phyloP scores from a whole-genome alignment of 306 rosid species.

The Sicyos baderoa region DNA sequence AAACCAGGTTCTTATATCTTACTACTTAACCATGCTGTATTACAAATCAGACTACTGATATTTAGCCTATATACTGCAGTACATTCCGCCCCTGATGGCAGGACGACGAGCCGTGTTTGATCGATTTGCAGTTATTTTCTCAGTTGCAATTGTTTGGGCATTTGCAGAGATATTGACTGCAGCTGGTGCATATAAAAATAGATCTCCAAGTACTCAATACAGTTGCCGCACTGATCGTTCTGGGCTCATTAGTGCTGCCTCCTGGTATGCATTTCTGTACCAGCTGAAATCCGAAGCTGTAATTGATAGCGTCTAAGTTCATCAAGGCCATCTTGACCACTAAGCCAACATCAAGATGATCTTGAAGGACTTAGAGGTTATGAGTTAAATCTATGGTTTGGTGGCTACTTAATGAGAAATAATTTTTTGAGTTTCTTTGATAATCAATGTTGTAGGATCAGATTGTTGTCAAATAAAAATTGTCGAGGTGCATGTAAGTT shows the following conservation, averaged over 20 bases:
- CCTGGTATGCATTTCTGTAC: slow-evolving; percentile 50
- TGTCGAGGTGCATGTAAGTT: too few species aligned
- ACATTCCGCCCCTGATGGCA: slow-evolving; percentile 38
- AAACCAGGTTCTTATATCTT: neutral
- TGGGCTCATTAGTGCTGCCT: slow-evolving; percentile 65
- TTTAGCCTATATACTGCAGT: slow-evolving; percentile 48
- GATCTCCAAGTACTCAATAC: slow-evolving; percentile 55
- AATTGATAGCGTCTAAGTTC: neutral
- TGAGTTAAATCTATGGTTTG: too few species aligned
- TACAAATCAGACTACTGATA: slow-evolving; percentile 12
- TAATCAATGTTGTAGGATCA: too few species aligned
- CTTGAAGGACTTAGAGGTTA: too few species aligned
- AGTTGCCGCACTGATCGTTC: slow-evolving; percentile 95
- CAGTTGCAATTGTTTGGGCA: slow-evolving; percentile 63
- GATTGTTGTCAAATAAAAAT: too few species aligned
- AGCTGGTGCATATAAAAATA: slow-evolving; percentile 64
- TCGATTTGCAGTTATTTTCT: slow-evolving; percentile 50
- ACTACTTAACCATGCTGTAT: neutral
- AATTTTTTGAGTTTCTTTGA: too few species aligned
- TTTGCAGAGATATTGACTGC: slow-evolving; percentile 75
- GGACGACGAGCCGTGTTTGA: slow-evolving; percentile 32
- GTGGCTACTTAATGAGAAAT: too few species aligned
- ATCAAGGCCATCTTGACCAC: too few species aligned
- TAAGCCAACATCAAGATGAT: too few species aligned
- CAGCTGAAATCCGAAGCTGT: neutral